phyloP scores from a whole-genome alignment of 345 rosid genomes.

The Bretschneidera sinensis region DNA sequence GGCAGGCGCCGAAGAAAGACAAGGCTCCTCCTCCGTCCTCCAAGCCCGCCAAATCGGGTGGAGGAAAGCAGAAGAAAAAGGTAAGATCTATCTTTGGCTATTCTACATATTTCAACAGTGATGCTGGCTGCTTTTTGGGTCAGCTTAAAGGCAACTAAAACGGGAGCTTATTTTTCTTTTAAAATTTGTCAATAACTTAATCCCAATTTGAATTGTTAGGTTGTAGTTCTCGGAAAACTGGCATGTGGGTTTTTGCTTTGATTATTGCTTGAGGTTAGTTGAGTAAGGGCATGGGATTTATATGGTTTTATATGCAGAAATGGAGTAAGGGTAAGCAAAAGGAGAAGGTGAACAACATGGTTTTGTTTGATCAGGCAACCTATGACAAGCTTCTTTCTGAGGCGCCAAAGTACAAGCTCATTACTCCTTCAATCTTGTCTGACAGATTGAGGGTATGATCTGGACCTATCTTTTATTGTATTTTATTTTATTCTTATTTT shows the following conservation, averaged over 20 bases:
- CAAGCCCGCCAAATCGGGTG: constrained; percentile 11
- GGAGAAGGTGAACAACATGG: constrained; percentile 67
- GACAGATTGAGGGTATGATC: constrained; percentile 37
- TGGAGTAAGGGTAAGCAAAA: constrained; percentile 63
- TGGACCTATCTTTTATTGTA: neutral
- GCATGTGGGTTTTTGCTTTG: no score
- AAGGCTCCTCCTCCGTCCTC: constrained; percentile 10
- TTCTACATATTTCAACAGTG: no score
- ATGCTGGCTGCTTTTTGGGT: no score
- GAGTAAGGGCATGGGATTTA: no score
- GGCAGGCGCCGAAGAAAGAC: constrained; percentile 12
- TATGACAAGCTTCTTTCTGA: constrained; percentile 51
- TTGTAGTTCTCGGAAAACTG: no score
- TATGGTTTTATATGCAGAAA: constrained; percentile 20
- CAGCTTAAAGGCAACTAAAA: no score
- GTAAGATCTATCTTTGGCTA: neutral
- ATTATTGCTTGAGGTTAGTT: no score
- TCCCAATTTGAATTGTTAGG: no score
- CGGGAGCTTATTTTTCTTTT: no score
- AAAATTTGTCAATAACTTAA: no score
- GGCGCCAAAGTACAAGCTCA: constrained; percentile 45
- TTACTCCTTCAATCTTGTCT: constrained; percentile 44
- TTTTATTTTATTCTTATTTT: neutral
- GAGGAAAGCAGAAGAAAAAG: constrained; percentile 15
- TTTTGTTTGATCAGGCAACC: constrained; percentile 47